These are phyloP conservation scores for Alisma plantagoaquatica DNA, from an alignment of 106 monocot genomes.

Conservation along the genomic window DNA sequence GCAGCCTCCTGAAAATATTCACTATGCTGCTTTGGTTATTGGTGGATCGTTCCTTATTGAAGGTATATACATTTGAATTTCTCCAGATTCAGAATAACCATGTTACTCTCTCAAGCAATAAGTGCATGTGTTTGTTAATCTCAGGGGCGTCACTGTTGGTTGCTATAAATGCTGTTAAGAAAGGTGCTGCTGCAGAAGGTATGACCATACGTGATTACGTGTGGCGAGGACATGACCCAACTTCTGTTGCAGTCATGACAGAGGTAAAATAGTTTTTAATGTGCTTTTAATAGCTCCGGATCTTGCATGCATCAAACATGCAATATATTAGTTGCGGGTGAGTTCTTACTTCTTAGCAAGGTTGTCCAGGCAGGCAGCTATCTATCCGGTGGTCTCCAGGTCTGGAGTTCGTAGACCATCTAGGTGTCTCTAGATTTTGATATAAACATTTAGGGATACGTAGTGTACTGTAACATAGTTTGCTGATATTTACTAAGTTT, in stretches of 20 bases:
- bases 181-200: conserved; percentile 95
- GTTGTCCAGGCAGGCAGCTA: too few relatives aligned
- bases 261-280: conserved; percentile 51
- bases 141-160: conserved; percentile 87
- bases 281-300: too few relatives aligned
- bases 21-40: conserved; percentile 96
- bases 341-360: too few relatives aligned
- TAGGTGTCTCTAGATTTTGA: too few relatives aligned
- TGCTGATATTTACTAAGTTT: too few relatives aligned
- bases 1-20: conserved; percentile 93
- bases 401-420: too few relatives aligned
- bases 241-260: conserved; percentile 98
- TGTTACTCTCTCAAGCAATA: neutral
- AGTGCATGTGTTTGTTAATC: neutral
- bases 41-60: conserved; percentile 97
- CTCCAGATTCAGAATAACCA: neutral
- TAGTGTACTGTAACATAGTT: too few relatives aligned
- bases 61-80: conserved; percentile 32
- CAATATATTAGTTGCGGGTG: too few relatives aligned
- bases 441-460: too few relatives aligned
- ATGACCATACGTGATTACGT: conserved; percentile 85
- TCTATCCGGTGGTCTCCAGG: too few relatives aligned
- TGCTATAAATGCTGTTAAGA: conserved; percentile 97
- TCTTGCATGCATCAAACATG: too few relatives aligned
- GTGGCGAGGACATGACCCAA: conserved; percentile 99